These are phyloP conservation scores for Naganishia sp. DNA, from an alignment of 1,284 basidiomycete species.

Conservation along the genomic window DNA sequence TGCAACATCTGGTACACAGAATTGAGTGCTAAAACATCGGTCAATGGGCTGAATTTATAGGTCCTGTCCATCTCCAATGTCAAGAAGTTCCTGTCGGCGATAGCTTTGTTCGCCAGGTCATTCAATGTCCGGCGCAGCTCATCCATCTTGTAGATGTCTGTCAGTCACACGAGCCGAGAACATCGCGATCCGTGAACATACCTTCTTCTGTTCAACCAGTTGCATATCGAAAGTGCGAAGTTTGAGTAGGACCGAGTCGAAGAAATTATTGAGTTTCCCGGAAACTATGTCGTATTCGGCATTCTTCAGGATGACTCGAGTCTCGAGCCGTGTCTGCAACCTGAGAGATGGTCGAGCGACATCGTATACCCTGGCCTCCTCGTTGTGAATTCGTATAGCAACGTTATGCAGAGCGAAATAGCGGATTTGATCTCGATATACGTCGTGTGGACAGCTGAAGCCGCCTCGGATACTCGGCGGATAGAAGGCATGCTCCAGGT, in stretches of 20 bases:
- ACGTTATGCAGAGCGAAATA: constrained; percentile 72
- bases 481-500: constrained; percentile 60
- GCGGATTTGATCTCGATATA: constrained; percentile 88
- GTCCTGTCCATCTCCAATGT: constrained; percentile 72
- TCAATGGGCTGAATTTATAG: constrained; percentile 75
- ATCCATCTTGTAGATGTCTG: constrained; percentile 35
- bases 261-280: constrained; percentile 66
- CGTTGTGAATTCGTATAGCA: constrained; percentile 86
- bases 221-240: constrained; percentile 50
- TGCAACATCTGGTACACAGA: constrained; percentile 83
- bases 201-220: constrained; percentile 50
- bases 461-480: constrained; percentile 74
- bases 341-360: constrained; percentile 85
- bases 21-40: constrained; percentile 85
- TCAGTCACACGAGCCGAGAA: background rate
- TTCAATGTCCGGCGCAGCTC: constrained; percentile 45
- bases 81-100: constrained; percentile 74
- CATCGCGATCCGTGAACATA: constrained; percentile 29
- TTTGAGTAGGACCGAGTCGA: constrained; percentile 59
- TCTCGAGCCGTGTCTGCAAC: constrained; percentile 80
- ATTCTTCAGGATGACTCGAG: constrained; percentile 85
- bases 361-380: constrained; percentile 79
- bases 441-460: constrained; percentile 84
- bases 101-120: constrained; percentile 67
- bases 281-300: constrained; percentile 78